Conservation (phyloP, 78 protist species). For the Acrasis kona region DNA sequence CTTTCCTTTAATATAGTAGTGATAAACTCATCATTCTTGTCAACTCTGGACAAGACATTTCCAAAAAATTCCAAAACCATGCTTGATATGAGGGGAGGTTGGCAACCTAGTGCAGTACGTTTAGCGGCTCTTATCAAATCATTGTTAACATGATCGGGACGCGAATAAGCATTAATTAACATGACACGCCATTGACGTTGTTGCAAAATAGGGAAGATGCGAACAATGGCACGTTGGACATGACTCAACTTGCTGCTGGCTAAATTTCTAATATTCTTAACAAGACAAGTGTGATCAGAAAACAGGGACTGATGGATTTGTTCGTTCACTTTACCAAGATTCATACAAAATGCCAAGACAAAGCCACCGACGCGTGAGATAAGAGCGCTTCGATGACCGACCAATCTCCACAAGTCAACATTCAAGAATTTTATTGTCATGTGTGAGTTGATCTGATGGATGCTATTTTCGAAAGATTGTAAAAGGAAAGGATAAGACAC, state of each 20-base stretch:
- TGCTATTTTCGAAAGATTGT: neutral
- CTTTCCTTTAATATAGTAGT: too few relatives aligned
- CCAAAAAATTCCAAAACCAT: neutral
- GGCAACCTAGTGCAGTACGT: neutral
- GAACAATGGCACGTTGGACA: neutral
- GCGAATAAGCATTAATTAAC: neutral
- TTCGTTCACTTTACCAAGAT: neutral
- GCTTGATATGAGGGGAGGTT: neutral
- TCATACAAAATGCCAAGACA: neutral
- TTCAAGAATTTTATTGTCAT: neutral
- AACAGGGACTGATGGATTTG: neutral
- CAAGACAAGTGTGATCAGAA: neutral
- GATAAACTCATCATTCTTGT: too few relatives aligned
- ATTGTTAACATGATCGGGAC: neutral
- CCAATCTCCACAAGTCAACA: neutral
- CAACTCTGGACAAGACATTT: too few relatives aligned
- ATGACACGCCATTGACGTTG: neutral
- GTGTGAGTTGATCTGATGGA: neutral
- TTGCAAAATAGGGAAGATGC: neutral
- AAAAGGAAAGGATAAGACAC: neutral
- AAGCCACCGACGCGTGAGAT: neutral
- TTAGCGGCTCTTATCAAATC: neutral
- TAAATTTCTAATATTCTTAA: neutral
- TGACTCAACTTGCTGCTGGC: neutral
- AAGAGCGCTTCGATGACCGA: neutral